phyloP scores from a whole-genome alignment of 192 early-diverging fungal genomes.

The Backusella parvicylindrica region DNA sequence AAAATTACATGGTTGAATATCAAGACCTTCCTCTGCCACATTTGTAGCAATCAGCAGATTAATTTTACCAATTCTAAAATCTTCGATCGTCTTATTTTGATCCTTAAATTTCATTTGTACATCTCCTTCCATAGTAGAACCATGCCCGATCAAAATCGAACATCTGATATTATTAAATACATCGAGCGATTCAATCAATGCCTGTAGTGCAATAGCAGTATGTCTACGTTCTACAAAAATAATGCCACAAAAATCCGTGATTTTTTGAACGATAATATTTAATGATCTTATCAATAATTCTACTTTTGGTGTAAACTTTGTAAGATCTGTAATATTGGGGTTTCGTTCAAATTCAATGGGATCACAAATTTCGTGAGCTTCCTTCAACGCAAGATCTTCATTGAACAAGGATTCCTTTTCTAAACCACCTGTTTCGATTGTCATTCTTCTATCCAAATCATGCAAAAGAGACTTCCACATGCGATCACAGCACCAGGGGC shows the following conservation, averaged over 20 bases:
- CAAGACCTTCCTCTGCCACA: slow-evolving; percentile 94
- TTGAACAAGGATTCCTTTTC: slow-evolving; percentile 1
- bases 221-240: slow-evolving; percentile 78
- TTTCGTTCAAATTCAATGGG: slow-evolving; percentile 15
- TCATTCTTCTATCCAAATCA: slow-evolving; percentile 21
- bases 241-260: slow-evolving; percentile 75
- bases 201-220: slow-evolving; percentile 55
- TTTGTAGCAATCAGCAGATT: slow-evolving; percentile 88
- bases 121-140: slow-evolving; percentile 32
- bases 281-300: slow-evolving; percentile 63
- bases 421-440: neutral
- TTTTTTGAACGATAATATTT: slow-evolving; percentile 37
- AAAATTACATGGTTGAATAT: slow-evolving; percentile 89
- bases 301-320: slow-evolving; percentile 68
- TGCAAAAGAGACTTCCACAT: slow-evolving; percentile 56
- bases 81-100: slow-evolving; percentile 59
- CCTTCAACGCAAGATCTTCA: slow-evolving; percentile 16
- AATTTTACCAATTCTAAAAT: slow-evolving; percentile 62
- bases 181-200: slow-evolving; percentile 58
- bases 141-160: slow-evolving; percentile 60
- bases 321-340: slow-evolving; percentile 21
- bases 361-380: slow-evolving; percentile 19
- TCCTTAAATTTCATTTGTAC: slow-evolving; percentile 47
- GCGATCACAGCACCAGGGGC: slow-evolving; percentile 77
- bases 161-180: slow-evolving; percentile 45